Base-by-base conservation (phyloP, 225 moss, liverwort and hornwort species). In the Physcomitrium patens region DNA sequence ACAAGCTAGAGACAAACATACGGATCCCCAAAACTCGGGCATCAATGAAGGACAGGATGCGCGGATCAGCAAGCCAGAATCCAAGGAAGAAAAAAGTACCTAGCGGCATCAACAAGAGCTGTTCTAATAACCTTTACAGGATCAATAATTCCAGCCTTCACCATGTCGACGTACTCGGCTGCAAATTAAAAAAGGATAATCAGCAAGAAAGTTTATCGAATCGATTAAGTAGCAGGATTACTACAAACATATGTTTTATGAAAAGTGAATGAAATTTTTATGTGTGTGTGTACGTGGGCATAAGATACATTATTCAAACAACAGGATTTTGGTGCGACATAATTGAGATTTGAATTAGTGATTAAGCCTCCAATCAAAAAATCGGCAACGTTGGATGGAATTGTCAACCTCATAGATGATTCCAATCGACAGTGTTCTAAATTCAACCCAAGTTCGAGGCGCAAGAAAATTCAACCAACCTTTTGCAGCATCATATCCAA, bases 151-250 rank as follows among this genome's bases (percentile, higher is more conserved):
- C 86, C 86, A 5, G 86, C 83, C 69, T 86, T 86, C 64, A 86
- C 83, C 86, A 86, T 86, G 77, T 86, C 83, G 47, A 86, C 83
- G 10, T 83, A 86, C 65, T 86, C 86, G 63, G 53, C 86, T 86
- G 83, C 83, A 78, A 44, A 52, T 19, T 26, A 8, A 44, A 43
- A 20, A 13, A n/a, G 52, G 14, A 78, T 9, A 11, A 10, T 59
- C 22, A 78, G 65, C n/a, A 75, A 47, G 8, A 49, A 44, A 64
- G 26, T 55, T 48, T 10, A 17, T 23, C 7, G 10, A 60, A 68
- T 0, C 8, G 3, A 15, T 14, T n/a, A 0, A 49, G 18, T 18
- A 18, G 51, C 23, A 53, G 5, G 24, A 0, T 2, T 11, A 52
- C 50, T n/a, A 12, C 46, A 9, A 0, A 65, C 5, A 69, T 56